phyloP scores from a whole-genome alignment of 805 yeast species.

The Starmerella powellii region DNA sequence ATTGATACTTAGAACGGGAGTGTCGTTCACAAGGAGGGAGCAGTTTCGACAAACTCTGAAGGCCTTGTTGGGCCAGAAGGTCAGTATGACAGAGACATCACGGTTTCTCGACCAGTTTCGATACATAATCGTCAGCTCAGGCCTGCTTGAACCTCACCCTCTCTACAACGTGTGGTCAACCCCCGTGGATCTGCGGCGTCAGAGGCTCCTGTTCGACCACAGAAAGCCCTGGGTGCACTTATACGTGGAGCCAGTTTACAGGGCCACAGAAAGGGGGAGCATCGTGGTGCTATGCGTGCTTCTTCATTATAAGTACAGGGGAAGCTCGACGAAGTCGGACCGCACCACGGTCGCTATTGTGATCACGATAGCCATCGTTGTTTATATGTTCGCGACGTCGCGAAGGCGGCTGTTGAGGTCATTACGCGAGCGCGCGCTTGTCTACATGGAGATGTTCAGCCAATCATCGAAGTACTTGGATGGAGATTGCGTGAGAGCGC shows the following conservation, averaged over 20 bases:
- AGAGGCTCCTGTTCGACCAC: constrained; percentile 14
- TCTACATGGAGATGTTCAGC: constrained; percentile 21
- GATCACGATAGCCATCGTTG: constrained; percentile 22
- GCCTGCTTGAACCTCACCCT: constrained; percentile 35
- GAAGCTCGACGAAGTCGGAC: constrained; percentile 4
- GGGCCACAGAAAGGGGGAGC: constrained; percentile 31
- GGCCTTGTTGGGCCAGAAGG: constrained; percentile 21
- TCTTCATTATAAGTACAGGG: constrained; percentile 23
- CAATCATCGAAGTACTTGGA: constrained; percentile 24
- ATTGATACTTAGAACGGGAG: constrained; percentile 7
- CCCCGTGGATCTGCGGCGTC: constrained; percentile 16
- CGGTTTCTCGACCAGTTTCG: constrained; percentile 41
- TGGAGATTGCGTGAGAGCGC: constrained; percentile 23
- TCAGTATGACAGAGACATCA: constrained; percentile 25
- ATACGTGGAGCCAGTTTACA: constrained; percentile 15
- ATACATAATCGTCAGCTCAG: constrained; percentile 39
- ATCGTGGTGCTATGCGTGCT: constrained; percentile 28
- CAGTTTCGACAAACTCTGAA: constrained; percentile 23
- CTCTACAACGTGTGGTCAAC: constrained; percentile 22
- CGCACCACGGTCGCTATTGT: constrained; percentile 20
- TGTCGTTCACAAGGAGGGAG: constrained; percentile 3
- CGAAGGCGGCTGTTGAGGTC: constrained; percentile 26
- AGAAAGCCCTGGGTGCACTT: constrained; percentile 17
- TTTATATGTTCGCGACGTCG: constrained; percentile 28
- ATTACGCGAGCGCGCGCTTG: constrained; percentile 25